phyloP scores from a whole-genome alignment of 164 flowering plant species.

The Berberis vulgaris region DNA sequence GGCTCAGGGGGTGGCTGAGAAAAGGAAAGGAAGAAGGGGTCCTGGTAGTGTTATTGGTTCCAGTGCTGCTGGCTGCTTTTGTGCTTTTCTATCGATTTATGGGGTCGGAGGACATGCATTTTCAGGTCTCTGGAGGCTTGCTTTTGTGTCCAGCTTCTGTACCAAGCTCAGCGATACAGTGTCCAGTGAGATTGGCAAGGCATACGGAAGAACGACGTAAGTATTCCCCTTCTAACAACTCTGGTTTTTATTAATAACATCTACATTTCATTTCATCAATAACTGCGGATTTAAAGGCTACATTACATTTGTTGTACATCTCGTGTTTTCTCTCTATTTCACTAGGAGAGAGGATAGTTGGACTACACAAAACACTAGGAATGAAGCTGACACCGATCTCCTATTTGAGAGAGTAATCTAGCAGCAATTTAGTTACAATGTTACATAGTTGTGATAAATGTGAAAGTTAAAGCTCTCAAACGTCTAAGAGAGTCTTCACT shows the following conservation, averaged over 20 bases:
- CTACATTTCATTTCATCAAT: background rate
- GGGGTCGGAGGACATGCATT: constrained; percentile 57
- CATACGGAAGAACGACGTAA: constrained; percentile 87
- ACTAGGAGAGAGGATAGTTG: too few relatives aligned
- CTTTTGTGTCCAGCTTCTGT: constrained; percentile 93
- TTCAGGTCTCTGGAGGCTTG: constrained; percentile 64
- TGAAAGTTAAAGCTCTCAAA: too few relatives aligned
- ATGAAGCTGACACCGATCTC: too few relatives aligned
- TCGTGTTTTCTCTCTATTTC: too few relatives aligned
- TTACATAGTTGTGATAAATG: too few relatives aligned
- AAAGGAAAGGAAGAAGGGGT: constrained; percentile 90
- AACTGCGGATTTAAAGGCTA: background rate
- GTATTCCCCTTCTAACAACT: constrained; percentile 6
- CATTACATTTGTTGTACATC: too few relatives aligned
- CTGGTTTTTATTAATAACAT: background rate
- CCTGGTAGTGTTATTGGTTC: constrained; percentile 98
- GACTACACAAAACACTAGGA: too few relatives aligned
- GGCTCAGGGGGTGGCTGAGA: constrained; percentile 95
- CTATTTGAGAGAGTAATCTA: too few relatives aligned
- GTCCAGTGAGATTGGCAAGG: constrained; percentile 97
- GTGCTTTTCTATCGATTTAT: constrained; percentile 71
- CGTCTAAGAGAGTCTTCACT: too few relatives aligned
- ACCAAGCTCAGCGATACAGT: constrained; percentile 95
- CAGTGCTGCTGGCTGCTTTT: constrained; percentile 97
- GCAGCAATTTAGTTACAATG: too few relatives aligned